These are phyloP conservation scores for Boletus huronensis DNA, from an alignment of 768 basidiomycete species.

Conservation along the genomic window DNA sequence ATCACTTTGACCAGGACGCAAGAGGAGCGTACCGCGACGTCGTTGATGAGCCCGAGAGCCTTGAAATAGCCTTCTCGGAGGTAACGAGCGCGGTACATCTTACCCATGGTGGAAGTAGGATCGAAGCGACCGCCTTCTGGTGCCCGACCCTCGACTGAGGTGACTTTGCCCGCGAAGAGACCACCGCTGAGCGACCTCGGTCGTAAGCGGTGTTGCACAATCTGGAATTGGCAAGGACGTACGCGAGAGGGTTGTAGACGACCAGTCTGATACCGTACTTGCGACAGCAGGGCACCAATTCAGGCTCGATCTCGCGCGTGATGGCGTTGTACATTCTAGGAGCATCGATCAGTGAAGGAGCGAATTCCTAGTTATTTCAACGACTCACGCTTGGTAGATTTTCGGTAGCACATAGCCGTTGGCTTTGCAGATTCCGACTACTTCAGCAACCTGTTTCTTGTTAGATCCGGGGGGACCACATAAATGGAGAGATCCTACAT, in stretches of 20 bases:
- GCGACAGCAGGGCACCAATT: slow-evolving; percentile 54
- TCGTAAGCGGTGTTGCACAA: background rate
- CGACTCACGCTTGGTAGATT: slow-evolving; percentile 51
- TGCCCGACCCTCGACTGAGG: slow-evolving; percentile 28
- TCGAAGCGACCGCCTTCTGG: slow-evolving; percentile 43
- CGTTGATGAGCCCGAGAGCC: slow-evolving; percentile 40
- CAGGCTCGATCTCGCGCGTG: slow-evolving; percentile 45
- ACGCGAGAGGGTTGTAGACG: slow-evolving; percentile 55
- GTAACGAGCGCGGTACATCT: slow-evolving; percentile 46
- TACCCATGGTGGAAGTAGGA: slow-evolving; percentile 34
- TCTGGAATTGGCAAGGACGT: slow-evolving; percentile 3
- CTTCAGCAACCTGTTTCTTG: slow-evolving; percentile 47
- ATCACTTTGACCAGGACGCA: background rate
- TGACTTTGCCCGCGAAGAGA: slow-evolving; percentile 45
- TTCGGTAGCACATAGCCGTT: slow-evolving; percentile 54
- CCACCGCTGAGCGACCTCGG: slow-evolving; percentile 1
- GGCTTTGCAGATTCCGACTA: slow-evolving; percentile 52
- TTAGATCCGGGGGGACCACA: background rate
- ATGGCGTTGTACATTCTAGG: slow-evolving; percentile 46
- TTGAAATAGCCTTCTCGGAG: slow-evolving; percentile 41
- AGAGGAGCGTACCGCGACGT: slow-evolving; percentile 35
- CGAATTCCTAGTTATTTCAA: background rate
- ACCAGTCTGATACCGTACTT: slow-evolving; percentile 57
- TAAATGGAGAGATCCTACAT: background rate
- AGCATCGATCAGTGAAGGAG: background rate